Conservation (phyloP, 495 filamentous ascomycete genomes). For the Trichoderma virens region DNA sequence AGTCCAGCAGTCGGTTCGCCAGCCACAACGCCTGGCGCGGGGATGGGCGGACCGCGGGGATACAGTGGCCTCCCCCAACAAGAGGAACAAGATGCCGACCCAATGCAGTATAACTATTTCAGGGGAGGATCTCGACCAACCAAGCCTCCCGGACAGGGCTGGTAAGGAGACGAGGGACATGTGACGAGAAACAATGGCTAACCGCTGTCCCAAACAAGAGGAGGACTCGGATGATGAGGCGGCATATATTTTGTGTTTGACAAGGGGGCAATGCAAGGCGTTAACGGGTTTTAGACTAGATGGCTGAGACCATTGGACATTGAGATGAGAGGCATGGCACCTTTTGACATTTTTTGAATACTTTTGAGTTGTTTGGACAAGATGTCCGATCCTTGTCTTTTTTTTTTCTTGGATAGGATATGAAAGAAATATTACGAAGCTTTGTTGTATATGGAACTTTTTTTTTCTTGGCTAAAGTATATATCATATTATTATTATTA, state of each 20-base stretch:
- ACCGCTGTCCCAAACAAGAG: not conserved
- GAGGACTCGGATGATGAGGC: not conserved
- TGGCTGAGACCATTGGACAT: not conserved
- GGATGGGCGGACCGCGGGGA: conserved; percentile 42
- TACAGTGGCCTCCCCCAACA: conserved; percentile 45
- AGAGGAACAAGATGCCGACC: conserved; percentile 24
- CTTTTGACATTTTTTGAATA: not conserved
- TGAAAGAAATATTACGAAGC: not conserved
- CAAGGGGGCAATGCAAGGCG: not conserved
- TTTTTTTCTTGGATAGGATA: not conserved
- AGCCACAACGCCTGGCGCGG: conserved; percentile 26
- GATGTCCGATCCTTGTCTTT: not conserved
- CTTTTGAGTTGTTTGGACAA: not conserved
- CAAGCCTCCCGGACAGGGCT: conserved; percentile 11
- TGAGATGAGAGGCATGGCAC: not conserved
- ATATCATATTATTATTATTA: too few relatives aligned
- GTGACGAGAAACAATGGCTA: not conserved
- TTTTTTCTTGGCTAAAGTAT: not conserved
- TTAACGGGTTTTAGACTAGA: not conserved
- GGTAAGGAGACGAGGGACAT: not conserved
- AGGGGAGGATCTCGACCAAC: conserved; percentile 15
- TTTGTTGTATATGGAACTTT: not conserved
- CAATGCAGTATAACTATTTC: conserved; percentile 29
- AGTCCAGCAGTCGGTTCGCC: conserved; percentile 20
- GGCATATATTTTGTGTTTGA: not conserved